Evolutionary conservation across 371 early-diverging fungal species (phyloP), one percentile per base, ranked within the genome.

Genomic region (Mortierella sp.): DNA sequence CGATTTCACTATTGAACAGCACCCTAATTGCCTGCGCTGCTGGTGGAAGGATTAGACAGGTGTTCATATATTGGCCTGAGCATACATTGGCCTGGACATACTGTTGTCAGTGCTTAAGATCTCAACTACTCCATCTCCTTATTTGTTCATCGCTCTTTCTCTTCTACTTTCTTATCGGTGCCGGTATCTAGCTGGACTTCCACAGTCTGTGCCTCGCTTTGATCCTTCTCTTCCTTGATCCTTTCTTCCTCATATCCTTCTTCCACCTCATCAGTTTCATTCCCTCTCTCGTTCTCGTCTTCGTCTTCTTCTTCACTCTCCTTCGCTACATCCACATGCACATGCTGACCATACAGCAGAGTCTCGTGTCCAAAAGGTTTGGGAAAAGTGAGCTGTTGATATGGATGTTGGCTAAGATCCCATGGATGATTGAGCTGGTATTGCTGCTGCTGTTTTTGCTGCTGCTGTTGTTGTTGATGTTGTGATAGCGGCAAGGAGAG

Each of bases 351-450:
- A 26, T 26, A 24, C n/a, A 58, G 58, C 19, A 39, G 5, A 4
- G 41, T 19, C 2, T 37, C 37, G 42, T 51, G 60, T 44, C 47
- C 47, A 30, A 37, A 31, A 41, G 39, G 28, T 42, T 42, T 14
- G n/a, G 17, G 9, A 28, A 26, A 49, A 24, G 23, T 8, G n/a
- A 21, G 44, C 17, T 19, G 44, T 3, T 15, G 19, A n/a, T 21
- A 17, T 21, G 17, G 44, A 21, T 44, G 8, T 21, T 44, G 44
- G 9, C 21, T 19, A 21, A 44, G 14, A 17, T 17, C 17, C 17
- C 21, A 44, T 21, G 44, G 3, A 21, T 28, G 12, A 30, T 51
- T 31, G 21, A 1, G 26, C 46, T 41, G 43, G 39, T 24, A 17
- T 24, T 39, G 41, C n/a, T n/a, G n/a, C n/a, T n/a, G n/a, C n/a